A percentile compares a stretch with the other conserved stretches of the same genome.
Evolutionary conservation across 192 early-diverging fungal species (phyloP).

Genomic region (Gonapodya prolifera): DNA sequence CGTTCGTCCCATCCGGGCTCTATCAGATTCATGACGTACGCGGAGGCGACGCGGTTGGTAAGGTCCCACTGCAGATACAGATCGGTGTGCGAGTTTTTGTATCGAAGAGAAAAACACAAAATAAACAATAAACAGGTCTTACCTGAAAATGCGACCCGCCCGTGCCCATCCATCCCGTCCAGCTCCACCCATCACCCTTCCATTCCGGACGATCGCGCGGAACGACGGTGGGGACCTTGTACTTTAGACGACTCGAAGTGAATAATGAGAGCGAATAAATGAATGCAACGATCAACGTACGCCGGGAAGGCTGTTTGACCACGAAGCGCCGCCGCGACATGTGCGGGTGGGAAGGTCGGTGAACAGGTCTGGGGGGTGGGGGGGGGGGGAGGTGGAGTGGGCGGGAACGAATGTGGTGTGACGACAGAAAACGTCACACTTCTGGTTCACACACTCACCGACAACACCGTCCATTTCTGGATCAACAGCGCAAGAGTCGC

Average conservation of each 20-base stretch:
- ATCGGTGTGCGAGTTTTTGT: background rate
- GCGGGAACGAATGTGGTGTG: too few species aligned
- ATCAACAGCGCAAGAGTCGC: background rate
- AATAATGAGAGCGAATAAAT: too few species aligned
- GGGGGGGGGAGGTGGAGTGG: background rate
- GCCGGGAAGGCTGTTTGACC: background rate
- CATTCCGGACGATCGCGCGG: background rate
- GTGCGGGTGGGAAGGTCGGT: background rate
- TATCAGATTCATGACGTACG: background rate
- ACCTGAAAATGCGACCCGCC: background rate
- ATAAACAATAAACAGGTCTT: background rate
- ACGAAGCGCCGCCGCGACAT: background rate
- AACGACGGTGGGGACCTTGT: background rate
- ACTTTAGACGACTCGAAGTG: background rate
- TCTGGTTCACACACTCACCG: background rate
- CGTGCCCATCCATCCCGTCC: background rate
- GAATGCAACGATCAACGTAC: too few species aligned
- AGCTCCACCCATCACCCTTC: background rate
- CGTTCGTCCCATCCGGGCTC: background rate
- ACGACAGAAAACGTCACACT: background rate
- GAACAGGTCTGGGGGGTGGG: background rate
- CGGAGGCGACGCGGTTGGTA: background rate
- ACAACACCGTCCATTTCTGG: background rate
- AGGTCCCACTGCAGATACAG: background rate
- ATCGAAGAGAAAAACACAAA: background rate